Base-by-base conservation (phyloP, 805 yeast genomes). In the Pichia membranifaciens region DNA sequence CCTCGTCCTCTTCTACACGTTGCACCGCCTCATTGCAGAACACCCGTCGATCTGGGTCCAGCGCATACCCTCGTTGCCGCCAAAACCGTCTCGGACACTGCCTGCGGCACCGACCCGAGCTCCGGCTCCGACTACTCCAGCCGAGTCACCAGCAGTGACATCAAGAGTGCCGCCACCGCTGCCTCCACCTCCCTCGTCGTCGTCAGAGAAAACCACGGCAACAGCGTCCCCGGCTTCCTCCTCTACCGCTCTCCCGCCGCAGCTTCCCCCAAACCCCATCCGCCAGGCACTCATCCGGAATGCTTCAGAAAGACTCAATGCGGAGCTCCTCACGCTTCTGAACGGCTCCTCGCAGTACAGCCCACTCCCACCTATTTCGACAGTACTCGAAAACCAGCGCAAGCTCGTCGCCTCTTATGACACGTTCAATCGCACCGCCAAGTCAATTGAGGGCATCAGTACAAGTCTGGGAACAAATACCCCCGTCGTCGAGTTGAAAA, bases 241-340 rank as follows among this genome's bases (percentile, higher is more conserved):
- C 32, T 16, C 38, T 41, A 8, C 16, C 36, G 13, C 21, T 39
- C 6, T 23, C 10, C 51, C 54, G 9, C 58, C 65, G 4, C 65
- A 65, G 22, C 47, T 62, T 22, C 67, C 67, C 18, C 34, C 43
- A 1, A 41, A 41, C 22, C 43, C 47, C 10, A 38, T 38, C 18
- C 42, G 42, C n/a, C 25, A 31, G 6, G 3, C 37, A 1, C 28
- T 41, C 8, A 7, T 41, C 3, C 2, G 2, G 22, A 29, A 31
- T 1, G 3, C 43, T 1, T 29, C 43, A 2, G n/a, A n/a, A 3
- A 1, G 22, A 16, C 21, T 41, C 18, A 20, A 41, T 31, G 2
- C 13, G 12, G 6, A 16, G 15, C 17, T 41, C 9, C 4, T 20
- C 4, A 3, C 23, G 1, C 5, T 41, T 7, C 28, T 41, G 15